Evolutionary conservation across 768 basidiomycete species (phyloP).

Genomic region (Suillus subalutaceus): DNA sequence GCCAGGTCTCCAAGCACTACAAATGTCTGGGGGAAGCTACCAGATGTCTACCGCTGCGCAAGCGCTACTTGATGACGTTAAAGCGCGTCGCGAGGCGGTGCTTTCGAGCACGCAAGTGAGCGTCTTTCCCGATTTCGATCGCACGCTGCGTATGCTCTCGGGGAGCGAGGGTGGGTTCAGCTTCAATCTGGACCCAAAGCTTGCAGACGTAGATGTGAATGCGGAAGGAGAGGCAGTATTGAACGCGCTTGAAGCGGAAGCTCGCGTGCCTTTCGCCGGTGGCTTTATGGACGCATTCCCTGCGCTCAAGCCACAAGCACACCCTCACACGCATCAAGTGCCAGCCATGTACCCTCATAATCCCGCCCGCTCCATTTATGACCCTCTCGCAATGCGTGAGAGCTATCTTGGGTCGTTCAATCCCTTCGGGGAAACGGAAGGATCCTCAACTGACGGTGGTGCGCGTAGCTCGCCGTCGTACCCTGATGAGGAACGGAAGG

Average conservation of each 20-base stretch:
- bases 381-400: slow-evolving; percentile 46
- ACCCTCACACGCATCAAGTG: slow-evolving; percentile 24
- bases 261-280: slow-evolving; percentile 62
- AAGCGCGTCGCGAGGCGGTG: slow-evolving; percentile 67
- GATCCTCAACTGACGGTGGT: slow-evolving; percentile 38
- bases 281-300: slow-evolving; percentile 75
- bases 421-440: slow-evolving; percentile 71
- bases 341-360: slow-evolving; percentile 50
- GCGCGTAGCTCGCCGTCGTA: slow-evolving; percentile 43
- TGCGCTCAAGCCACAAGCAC: slow-evolving; percentile 45
- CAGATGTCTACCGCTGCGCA: slow-evolving; percentile 88
- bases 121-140: slow-evolving; percentile 90
- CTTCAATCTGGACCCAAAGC: slow-evolving; percentile 83
- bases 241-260: slow-evolving; percentile 49
- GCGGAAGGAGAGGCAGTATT: slow-evolving; percentile 39
- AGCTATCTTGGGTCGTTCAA: slow-evolving; percentile 79
- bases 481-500: slow-evolving; percentile 63
- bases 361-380: slow-evolving; percentile 56
- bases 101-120: slow-evolving; percentile 46
- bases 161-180: slow-evolving; percentile 75
- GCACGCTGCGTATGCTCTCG: slow-evolving; percentile 74
- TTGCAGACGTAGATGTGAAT: slow-evolving; percentile 52
- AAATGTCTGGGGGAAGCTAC: slow-evolving; percentile 61
- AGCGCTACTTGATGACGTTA: slow-evolving; percentile 83
- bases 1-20: slow-evolving; percentile 44